phyloP scores from a whole-genome alignment of 2,329 filamentous ascomycete genomes.

The Didymella pinodella region DNA sequence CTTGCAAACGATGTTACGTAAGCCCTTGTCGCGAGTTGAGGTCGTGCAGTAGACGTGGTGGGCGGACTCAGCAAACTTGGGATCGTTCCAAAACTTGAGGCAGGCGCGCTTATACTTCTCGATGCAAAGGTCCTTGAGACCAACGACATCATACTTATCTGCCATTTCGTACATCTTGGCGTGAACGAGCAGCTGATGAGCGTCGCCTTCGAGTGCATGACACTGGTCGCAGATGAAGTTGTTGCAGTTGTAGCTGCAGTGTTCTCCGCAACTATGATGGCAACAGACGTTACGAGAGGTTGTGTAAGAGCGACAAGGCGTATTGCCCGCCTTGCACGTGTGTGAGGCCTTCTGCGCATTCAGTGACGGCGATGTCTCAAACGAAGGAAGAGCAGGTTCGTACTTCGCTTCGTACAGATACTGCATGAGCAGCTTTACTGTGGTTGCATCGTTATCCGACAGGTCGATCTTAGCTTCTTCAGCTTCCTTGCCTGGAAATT shows the following conservation, averaged over 20 bases:
- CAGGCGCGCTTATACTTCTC: slow-evolving; percentile 16
- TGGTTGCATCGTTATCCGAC: slow-evolving; percentile 22
- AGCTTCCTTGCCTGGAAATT: neutral
- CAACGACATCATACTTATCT: slow-evolving; percentile 25
- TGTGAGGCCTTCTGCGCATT: too few relatives aligned
- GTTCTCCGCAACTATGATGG: neutral
- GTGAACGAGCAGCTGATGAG: neutral
- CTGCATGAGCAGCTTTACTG: slow-evolving; percentile 23
- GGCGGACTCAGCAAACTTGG: neutral
- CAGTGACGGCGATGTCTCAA: too few relatives aligned
- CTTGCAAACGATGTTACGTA: neutral
- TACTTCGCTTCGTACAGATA: slow-evolving; percentile 35
- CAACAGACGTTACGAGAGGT: neutral
- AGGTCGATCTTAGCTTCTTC: slow-evolving; percentile 9
- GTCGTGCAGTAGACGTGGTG: neutral
- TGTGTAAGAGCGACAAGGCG: too few relatives aligned
- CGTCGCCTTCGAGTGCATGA: neutral
- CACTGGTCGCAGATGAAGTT: neutral
- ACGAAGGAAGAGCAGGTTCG: neutral
- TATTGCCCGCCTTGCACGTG: too few relatives aligned
- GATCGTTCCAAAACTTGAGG: neutral
- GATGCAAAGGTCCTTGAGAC: slow-evolving; percentile 16
- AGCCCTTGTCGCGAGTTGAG: neutral
- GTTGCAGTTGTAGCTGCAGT: neutral
- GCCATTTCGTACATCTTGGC: slow-evolving; percentile 21